Base-by-base conservation (phyloP, 805 yeast species). In the Saturnispora kantuleensis region DNA sequence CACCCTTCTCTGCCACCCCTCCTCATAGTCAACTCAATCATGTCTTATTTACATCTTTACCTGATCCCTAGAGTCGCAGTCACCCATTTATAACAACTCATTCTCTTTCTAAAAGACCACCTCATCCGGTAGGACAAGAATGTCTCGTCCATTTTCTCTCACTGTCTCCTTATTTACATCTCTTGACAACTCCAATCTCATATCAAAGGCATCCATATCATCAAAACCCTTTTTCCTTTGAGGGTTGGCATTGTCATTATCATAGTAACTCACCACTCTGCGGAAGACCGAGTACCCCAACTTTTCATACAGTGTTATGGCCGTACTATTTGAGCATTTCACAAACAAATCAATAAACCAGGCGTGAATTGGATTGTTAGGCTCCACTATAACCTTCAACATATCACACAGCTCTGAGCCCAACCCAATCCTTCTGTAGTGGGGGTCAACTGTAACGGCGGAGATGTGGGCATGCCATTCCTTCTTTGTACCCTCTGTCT, bases 401-500 rank as follows among this genome's bases (percentile, higher is more conserved):
- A 84, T 77, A 39, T 74, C 67, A 56, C 96, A 88, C 35, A 93
- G 67, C 47, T 76, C 74, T 7, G 88, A 76, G 1, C 97, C 98
- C 34, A 93, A 66, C 1, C 96, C 95, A 12, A 90, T 70, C 49
- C 97, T 67, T 44, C 99, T 67, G 60, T 82, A 90, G 42, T 77
- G 80, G 10, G 85, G 81, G 47, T 83, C 82, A 1, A 93, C 83
- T 0, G 97, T 88, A 3, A 93, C 96, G 0, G 98, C 97, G 0
- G 97, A 87, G 41, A 93, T 88, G 61, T 93, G 99, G 1, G 95
- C 77, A 58, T 93, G 99, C 96, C 97, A 90, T 48, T 88, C 93
- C 39, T 72, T 76, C 5, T 73, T 77, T 32, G 69, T 69, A 0
- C 98, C 98, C 60, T 93, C 98, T 1, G 95, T 81, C 61, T 93